Percentiles rank a stretch among this genome's conserved stretches.
Evolutionary conservation across 2,329 filamentous ascomycete genomes (phyloP).

Genomic region (Elsinoe fawcettii): DNA sequence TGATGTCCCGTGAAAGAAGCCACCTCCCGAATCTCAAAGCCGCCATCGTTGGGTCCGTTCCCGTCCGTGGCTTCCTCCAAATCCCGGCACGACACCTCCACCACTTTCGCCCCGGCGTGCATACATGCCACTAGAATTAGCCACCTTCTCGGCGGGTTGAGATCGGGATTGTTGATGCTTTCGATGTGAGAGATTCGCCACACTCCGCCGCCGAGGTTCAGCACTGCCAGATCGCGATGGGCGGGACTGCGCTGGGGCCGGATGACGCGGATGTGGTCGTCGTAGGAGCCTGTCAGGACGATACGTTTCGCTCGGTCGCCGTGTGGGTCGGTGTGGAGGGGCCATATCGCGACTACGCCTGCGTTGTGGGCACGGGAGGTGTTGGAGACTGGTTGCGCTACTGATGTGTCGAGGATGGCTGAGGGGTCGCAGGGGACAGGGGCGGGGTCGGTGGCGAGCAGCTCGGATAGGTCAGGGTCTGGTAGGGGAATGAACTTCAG

Average conservation of each 20-base stretch:
- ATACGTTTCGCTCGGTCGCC: constrained; percentile 35
- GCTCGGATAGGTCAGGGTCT: constrained; percentile 27
- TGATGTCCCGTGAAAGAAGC: constrained; percentile 74
- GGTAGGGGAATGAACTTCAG: background rate
- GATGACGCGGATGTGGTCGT: constrained; percentile 70
- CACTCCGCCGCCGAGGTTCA: constrained; percentile 68
- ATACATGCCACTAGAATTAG: constrained; percentile 81
- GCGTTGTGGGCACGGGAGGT: constrained; percentile 57
- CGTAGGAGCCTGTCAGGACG: constrained; percentile 82
- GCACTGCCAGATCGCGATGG: constrained; percentile 52
- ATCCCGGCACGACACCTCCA: constrained; percentile 34
- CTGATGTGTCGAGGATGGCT: constrained; percentile 33
- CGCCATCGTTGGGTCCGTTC: constrained; percentile 30
- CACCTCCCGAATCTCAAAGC: constrained; percentile 58
- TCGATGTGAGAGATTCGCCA: constrained; percentile 69
- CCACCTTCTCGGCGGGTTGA: constrained; percentile 25
- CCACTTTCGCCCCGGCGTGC: constrained; percentile 74
- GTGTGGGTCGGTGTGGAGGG: constrained; percentile 43
- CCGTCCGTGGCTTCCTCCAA: constrained; percentile 29
- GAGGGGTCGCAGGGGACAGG: constrained; percentile 56
- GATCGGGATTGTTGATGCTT: too few species aligned
- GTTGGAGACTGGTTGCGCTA: background rate
- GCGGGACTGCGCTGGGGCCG: constrained; percentile 34
- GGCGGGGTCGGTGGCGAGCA: constrained; percentile 18
- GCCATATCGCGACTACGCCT: constrained; percentile 80